A percentile compares a stretch with the other conserved stretches of the same genome.
phyloP scores from a whole-genome alignment of 768 basidiomycete species.

The Boletus edulis region DNA sequence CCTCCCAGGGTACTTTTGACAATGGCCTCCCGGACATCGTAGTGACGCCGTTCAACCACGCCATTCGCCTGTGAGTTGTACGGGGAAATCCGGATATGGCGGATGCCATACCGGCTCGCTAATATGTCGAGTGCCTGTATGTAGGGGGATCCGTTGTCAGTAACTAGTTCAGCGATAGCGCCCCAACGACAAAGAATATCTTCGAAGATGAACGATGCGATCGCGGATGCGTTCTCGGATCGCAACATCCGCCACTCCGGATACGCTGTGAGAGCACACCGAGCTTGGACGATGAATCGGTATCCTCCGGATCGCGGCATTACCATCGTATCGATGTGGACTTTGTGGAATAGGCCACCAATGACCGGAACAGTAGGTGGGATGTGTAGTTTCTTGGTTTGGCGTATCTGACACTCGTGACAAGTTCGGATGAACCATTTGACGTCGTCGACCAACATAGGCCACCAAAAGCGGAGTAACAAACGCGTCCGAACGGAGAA shows the following conservation, averaged over 20 bases:
- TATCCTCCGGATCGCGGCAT: background rate
- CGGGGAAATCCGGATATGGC: too few species aligned
- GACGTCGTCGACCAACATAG: background rate
- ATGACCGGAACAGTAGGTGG: background rate
- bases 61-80: too few species aligned
- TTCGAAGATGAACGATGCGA: too few species aligned
- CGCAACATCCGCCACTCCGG: background rate
- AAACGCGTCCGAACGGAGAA: background rate
- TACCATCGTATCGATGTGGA: background rate
- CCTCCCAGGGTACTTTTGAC: too few species aligned
- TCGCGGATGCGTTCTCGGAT: too few species aligned
- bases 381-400: background rate
- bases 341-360: background rate
- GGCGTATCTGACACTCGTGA: background rate
- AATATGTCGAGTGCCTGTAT: too few species aligned
- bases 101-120: too few species aligned
- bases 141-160: too few species aligned
- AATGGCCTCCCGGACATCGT: too few species aligned
- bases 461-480: background rate
- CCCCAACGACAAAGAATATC: too few species aligned
- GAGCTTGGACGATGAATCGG: background rate
- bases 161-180: too few species aligned
- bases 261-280: background rate
- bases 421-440: background rate
- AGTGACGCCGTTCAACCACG: too few species aligned